Conservation (phyloP, 257 asterid species). For the Galeopsis tetrahit region DNA sequence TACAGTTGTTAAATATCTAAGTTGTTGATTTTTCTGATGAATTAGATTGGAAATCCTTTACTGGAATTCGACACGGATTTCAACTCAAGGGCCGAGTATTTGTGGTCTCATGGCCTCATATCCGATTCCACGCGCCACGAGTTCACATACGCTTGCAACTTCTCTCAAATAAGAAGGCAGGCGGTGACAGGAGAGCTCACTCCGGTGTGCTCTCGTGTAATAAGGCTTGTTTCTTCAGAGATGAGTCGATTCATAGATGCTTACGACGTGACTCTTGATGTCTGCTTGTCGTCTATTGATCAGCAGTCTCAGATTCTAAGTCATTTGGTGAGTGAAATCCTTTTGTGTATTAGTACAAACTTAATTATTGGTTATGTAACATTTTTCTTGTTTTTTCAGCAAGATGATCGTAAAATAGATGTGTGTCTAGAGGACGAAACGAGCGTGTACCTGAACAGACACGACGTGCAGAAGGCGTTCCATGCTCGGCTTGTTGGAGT, state of each 20-base stretch:
- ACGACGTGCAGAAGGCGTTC: constrained; percentile 79
- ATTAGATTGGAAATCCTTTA: constrained; percentile 86
- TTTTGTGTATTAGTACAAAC: not conserved
- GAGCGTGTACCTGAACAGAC: constrained; percentile 57
- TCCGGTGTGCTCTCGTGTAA: constrained; percentile 45
- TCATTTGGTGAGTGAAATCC: constrained; percentile 44
- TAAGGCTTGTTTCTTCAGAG: constrained; percentile 42
- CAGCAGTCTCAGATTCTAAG: constrained; percentile 58
- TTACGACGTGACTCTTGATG: constrained; percentile 77
- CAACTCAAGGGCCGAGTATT: constrained; percentile 61
- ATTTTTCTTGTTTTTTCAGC: constrained; percentile 34
- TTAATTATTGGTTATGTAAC: not conserved
- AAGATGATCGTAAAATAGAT: constrained; percentile 59
- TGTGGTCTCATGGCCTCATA: constrained; percentile 87
- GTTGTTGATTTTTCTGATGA: constrained; percentile 19
- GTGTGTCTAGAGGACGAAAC: constrained; percentile 71
- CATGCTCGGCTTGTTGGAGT: constrained; percentile 77
- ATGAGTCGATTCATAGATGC: constrained; percentile 47
- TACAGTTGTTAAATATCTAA: not conserved
- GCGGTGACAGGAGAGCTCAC: constrained; percentile 35
- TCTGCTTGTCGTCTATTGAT: constrained; percentile 62
- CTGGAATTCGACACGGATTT: constrained; percentile 65
- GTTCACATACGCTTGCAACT: constrained; percentile 62
- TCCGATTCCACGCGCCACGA: constrained; percentile 56
- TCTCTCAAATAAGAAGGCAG: constrained; percentile 54